Evolutionary conservation across 495 filamentous ascomycete genomes (phyloP).

Genomic region (Acidiella bohemica): DNA sequence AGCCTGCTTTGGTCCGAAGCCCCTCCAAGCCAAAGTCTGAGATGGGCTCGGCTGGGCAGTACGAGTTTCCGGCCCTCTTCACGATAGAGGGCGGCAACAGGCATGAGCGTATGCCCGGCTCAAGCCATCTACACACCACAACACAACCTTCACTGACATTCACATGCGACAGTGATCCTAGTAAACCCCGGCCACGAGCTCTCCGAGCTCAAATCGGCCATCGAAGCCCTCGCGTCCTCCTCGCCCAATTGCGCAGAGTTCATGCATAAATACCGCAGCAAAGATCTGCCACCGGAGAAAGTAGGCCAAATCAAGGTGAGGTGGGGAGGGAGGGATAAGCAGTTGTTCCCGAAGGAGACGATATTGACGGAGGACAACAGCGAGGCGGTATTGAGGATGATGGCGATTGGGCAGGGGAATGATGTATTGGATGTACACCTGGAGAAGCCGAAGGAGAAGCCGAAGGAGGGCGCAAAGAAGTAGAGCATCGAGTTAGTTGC

Average conservation of each 20-base stretch:
- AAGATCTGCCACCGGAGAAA: slow-evolving; percentile 12
- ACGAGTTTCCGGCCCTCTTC: slow-evolving; percentile 11
- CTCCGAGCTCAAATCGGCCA: slow-evolving; percentile 13
- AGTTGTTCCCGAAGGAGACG: slow-evolving; percentile 22
- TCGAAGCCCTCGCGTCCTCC: slow-evolving; percentile 9
- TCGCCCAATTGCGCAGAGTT: slow-evolving; percentile 25
- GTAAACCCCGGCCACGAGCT: slow-evolving; percentile 12
- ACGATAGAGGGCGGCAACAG: slow-evolving; percentile 20
- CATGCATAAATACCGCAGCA: slow-evolving; percentile 20
- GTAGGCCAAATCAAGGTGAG: slow-evolving; percentile 21
- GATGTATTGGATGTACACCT: slow-evolving; percentile 25
- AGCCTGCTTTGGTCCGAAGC: too few species aligned
- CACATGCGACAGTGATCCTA: slow-evolving; percentile 12
- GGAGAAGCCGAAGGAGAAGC: slow-evolving; percentile 7
- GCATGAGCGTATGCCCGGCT: slow-evolving; percentile 18
- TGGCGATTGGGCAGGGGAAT: slow-evolving; percentile 20
- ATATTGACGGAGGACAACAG: slow-evolving; percentile 23
- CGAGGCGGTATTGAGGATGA: slow-evolving; percentile 23
- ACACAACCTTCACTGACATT: neutral
- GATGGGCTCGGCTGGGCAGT: neutral
- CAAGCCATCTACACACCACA: neutral
- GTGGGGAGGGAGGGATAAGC: slow-evolving; percentile 21
- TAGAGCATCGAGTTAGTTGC: too few species aligned
- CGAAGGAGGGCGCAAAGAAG: too few species aligned
- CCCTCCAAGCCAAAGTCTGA: slow-evolving; percentile 1